Base-by-base conservation (phyloP, 1,284 basidiomycete species). In the Marasmius tenuissimus region DNA sequence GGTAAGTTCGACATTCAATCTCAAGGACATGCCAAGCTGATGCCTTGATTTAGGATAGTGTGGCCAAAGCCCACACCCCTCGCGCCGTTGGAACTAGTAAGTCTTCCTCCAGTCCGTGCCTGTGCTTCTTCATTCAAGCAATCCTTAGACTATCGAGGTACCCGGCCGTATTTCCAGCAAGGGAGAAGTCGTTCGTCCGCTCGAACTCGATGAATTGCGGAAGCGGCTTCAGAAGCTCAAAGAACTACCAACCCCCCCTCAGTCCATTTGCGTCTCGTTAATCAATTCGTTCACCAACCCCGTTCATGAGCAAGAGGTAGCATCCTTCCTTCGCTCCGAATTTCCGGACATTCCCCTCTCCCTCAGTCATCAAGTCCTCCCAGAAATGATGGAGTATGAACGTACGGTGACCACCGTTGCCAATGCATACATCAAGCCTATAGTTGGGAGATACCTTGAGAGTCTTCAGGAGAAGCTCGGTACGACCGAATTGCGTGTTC, bases 341-440 rank as follows among this genome's bases (percentile, higher is more conserved):
- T 67, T 74, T 40, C 70, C 73, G 0, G 65, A 65, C 34, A 48
- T 72, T 11, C 72, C 73, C 1, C 53, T 73, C n/a, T 71, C 70
- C 1, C 61, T 73, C 8, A 70, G 68, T 12, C 64, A 63, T 48
- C 66, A 71, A 16, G 63, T 74, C 37, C 60, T 73, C 2, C 71
- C 72, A 4, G 73, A 74, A 57, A 61, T 74, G 37, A 71, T 70
- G 65, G 72, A 73, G 59, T 74, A 73, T 47, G 73, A 74, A 59
- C 64, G 73, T n/a, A 70, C 73, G 6, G 64, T 74, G 3, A 74
- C 73, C 8, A 71, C 71, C 5, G 72, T 72, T 5, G 69, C 68
- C 20, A 71, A 72, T 59, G 66, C 70, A 4, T 73, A 73, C 56
- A 67, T 74, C 6, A 70, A 70, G 42, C 72, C 72, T 5, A 61